These are phyloP conservation scores for Amylocystis lapponica DNA, from an alignment of 768 basidiomycete genomes.

Conservation along the genomic window DNA sequence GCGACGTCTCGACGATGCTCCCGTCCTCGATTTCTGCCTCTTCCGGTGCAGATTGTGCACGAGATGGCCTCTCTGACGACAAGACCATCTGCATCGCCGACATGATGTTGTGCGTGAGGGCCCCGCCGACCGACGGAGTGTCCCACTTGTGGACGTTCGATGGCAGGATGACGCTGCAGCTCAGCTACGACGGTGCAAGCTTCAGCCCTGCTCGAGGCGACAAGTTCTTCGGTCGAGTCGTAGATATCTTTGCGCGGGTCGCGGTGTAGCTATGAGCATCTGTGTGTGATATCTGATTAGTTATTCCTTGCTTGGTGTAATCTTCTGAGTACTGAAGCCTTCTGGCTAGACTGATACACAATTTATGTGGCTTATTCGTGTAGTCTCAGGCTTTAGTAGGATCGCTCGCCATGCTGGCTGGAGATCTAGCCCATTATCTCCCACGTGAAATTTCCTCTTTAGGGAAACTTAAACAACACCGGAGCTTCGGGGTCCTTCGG, in stretches of 20 bases:
- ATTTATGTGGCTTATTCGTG: too few species aligned
- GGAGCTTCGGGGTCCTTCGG: too few species aligned
- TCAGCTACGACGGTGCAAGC: neutral
- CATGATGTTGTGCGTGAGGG: neutral
- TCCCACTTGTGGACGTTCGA: conserved; percentile 2
- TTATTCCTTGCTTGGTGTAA: too few species aligned
- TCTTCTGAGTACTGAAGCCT: too few species aligned
- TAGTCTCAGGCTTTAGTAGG: too few species aligned
- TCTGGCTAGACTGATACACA: too few species aligned
- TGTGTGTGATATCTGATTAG: too few species aligned
- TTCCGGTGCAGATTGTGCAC: neutral
- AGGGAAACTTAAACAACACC: too few species aligned
- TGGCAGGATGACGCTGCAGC: neutral
- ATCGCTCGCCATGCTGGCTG: too few species aligned
- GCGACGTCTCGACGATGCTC: neutral
- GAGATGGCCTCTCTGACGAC: neutral
- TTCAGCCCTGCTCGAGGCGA: neutral
- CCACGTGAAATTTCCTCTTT: too few species aligned
- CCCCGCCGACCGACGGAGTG: neutral
- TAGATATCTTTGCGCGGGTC: neutral
- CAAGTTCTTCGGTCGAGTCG: neutral
- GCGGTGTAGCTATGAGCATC: too few species aligned
- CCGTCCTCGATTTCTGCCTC: neutral
- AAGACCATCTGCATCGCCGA: neutral
- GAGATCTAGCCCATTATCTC: too few species aligned